Evolutionary conservation across 495 filamentous ascomycete species (phyloP).

Genomic region (Annulohypoxylon stygium): DNA sequence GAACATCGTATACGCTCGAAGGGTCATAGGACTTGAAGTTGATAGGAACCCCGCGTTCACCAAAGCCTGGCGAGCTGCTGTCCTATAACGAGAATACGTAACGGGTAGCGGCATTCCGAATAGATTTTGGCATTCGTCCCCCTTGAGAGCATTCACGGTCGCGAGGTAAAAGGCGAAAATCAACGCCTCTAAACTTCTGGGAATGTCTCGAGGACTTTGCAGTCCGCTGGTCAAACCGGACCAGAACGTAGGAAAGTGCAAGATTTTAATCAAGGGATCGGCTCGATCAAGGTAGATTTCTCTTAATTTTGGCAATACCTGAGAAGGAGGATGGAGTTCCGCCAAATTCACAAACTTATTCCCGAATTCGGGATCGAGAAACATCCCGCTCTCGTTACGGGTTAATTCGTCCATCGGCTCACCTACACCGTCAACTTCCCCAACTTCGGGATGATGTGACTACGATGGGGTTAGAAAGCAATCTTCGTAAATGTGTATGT

Average conservation of each 20-base stretch:
- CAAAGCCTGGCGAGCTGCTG: constrained; percentile 61
- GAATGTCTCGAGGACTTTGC: constrained; percentile 46
- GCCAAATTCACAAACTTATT: constrained; percentile 32
- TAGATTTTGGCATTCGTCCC: constrained; percentile 55
- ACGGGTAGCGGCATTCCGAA: constrained; percentile 59
- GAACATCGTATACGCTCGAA: constrained; percentile 38
- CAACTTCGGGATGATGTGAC: constrained; percentile 31
- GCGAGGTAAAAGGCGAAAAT: constrained; percentile 66
- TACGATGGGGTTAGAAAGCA: neutral
- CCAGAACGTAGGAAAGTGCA: constrained; percentile 65
- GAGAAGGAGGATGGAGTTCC: constrained; percentile 47
- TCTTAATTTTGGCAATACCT: constrained; percentile 55
- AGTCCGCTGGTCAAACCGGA: constrained; percentile 58
- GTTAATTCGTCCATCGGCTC: constrained; percentile 24
- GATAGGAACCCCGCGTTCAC: constrained; percentile 59
- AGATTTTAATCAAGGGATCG: constrained; percentile 67
- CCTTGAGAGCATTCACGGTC: constrained; percentile 55
- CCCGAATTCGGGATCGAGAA: constrained; percentile 58
- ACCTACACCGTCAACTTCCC: constrained; percentile 11
- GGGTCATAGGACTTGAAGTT: constrained; percentile 32
- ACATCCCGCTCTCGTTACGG: constrained; percentile 15
- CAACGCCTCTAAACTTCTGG: constrained; percentile 60
- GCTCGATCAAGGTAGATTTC: constrained; percentile 65
- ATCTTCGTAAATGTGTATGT: neutral
- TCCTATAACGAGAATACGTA: constrained; percentile 59